A percentile compares a stretch with the other conserved stretches of the same genome.
Evolutionary conservation across 352 stramenopile genomes (phyloP).

Genomic region (Salisapilia sapeloensis): DNA sequence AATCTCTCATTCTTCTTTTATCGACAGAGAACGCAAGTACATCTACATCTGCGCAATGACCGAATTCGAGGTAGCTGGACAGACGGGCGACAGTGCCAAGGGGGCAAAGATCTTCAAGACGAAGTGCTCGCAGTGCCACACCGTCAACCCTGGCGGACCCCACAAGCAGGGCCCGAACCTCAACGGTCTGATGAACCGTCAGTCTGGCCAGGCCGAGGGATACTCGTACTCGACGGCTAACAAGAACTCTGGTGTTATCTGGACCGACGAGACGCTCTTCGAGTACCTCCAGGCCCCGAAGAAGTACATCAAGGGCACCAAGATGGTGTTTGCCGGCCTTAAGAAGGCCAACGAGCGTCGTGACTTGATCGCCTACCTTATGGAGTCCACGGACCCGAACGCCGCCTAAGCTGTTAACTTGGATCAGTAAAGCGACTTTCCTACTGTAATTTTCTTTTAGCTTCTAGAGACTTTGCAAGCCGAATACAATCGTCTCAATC

Average conservation of each 20-base stretch:
- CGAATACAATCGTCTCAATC: too few species aligned
- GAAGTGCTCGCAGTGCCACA: constrained; percentile 94
- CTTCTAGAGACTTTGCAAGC: too few species aligned
- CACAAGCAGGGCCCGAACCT: constrained; percentile 99
- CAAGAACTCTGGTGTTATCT: constrained; percentile 95
- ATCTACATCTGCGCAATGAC: too few species aligned
- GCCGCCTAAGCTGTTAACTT: too few species aligned
- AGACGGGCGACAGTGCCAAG: constrained; percentile 76
- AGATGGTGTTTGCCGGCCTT: constrained; percentile 99
- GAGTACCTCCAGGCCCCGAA: constrained; percentile 98
- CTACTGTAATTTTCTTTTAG: too few species aligned
- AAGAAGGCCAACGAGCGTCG: constrained; percentile 96
- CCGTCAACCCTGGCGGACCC: constrained; percentile 66
- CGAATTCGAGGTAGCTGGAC: too few species aligned
- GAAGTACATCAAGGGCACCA: constrained; percentile 99
- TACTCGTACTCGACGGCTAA: constrained; percentile 98
- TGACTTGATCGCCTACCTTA: constrained; percentile 98
- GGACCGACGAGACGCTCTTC: constrained; percentile 96
- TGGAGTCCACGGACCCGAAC: constrained; percentile 52
- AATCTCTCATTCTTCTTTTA: too few species aligned
- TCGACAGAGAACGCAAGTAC: too few species aligned
- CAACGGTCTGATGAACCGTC: constrained; percentile 91
- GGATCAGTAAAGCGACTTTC: too few species aligned
- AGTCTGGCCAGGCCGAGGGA: constrained; percentile 90
- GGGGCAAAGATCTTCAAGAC: constrained; percentile 95